phyloP scores from a whole-genome alignment of 306 rosid genomes.

The Cicer arietinum region DNA sequence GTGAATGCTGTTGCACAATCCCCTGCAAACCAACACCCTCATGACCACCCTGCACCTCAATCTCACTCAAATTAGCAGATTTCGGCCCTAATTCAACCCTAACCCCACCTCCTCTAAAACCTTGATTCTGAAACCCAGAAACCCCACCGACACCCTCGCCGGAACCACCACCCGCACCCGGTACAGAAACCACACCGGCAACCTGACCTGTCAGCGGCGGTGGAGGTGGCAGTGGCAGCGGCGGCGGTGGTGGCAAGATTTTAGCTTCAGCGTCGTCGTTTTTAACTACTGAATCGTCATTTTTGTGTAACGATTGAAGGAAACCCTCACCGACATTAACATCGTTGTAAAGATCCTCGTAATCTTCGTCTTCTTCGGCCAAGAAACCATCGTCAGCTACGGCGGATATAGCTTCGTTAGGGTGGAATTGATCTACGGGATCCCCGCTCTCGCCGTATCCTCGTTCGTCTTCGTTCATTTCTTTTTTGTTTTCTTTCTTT shows the following conservation, averaged over 20 bases:
- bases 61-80: slow-evolving; percentile 58
- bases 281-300: slow-evolving; percentile 61
- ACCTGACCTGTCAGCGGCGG: slow-evolving; percentile 32
- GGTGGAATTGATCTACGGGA: slow-evolving; percentile 83
- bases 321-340: slow-evolving; percentile 91
- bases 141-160: slow-evolving; percentile 31
- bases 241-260: slow-evolving; percentile 41
- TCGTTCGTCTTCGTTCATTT: slow-evolving; percentile 57
- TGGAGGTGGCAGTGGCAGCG: background rate
- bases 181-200: slow-evolving; percentile 49
- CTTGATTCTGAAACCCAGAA: slow-evolving; percentile 67
- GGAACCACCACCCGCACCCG: slow-evolving; percentile 51
- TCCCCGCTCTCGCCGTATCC: slow-evolving; percentile 61
- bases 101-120: slow-evolving; percentile 71
- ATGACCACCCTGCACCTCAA: slow-evolving; percentile 63
- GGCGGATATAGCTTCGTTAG: slow-evolving; percentile 94
- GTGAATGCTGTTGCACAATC: slow-evolving; percentile 61
- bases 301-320: slow-evolving; percentile 74
- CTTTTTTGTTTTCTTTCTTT: background rate
- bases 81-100: slow-evolving; percentile 81
- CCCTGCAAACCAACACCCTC: slow-evolving; percentile 58
- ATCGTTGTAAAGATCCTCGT: slow-evolving; percentile 89
- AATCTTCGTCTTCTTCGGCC: slow-evolving; percentile 89
- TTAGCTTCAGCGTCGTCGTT: slow-evolving; percentile 57
- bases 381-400: slow-evolving; percentile 85